A percentile compares a stretch with the other conserved stretches of the same genome.
phyloP scores from a whole-genome alignment of 78 protist genomes.

The Dictyostelium purpureum region DNA sequence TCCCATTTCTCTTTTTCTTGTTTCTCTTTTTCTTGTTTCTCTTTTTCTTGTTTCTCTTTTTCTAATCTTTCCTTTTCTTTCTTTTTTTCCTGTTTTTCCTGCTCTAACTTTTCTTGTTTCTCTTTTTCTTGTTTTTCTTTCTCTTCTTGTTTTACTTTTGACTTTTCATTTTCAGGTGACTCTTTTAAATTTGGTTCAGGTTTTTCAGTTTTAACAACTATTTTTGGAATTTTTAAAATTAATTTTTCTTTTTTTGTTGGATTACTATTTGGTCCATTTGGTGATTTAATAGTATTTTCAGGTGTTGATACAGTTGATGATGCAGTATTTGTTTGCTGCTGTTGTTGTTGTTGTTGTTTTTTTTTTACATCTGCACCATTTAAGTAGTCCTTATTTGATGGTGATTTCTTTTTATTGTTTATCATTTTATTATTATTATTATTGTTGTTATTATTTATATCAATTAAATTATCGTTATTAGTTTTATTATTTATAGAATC shows the following conservation, averaged over 20 bases:
- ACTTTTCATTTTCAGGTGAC: background rate
- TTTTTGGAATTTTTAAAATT: background rate
- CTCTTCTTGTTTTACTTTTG: background rate
- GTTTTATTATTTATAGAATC: background rate
- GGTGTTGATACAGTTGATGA: background rate
- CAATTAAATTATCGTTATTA: too few species aligned
- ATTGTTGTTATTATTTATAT: background rate
- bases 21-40: background rate
- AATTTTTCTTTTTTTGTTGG: constrained; percentile 1
- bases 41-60: background rate
- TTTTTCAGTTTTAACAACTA: background rate
- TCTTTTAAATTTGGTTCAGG: constrained; percentile 9
- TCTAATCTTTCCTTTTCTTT: background rate
- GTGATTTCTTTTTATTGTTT: background rate
- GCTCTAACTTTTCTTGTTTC: background rate
- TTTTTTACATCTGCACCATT: background rate
- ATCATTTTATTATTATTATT: background rate
- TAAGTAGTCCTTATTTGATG: background rate
- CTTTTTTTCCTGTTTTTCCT: background rate
- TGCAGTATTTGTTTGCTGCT: background rate
- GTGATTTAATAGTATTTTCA: background rate
- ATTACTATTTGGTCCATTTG: background rate
- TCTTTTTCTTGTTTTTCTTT: background rate
- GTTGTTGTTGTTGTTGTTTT: background rate
- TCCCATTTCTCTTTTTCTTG: background rate